Percentiles rank a stretch among this genome's conserved stretches.
phyloP scores from a whole-genome alignment of 306 rosid species.

The Rosa multiflora region DNA sequence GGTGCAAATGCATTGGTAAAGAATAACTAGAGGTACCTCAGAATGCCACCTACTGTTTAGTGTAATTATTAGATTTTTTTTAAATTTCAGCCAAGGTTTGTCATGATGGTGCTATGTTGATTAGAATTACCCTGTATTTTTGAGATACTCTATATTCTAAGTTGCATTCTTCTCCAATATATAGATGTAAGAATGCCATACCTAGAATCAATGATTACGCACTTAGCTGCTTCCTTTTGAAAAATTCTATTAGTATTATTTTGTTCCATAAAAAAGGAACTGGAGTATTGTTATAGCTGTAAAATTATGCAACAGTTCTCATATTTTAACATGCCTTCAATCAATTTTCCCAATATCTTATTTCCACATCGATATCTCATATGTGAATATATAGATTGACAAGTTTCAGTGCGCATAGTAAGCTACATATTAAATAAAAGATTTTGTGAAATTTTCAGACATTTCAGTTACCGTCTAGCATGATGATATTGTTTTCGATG shows the following conservation, averaged over 20 bases:
- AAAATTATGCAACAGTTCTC: background rate
- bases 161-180: slow-evolving; percentile 35
- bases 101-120: slow-evolving; percentile 15
- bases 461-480: background rate
- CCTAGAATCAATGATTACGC: slow-evolving; percentile 20
- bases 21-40: slow-evolving; percentile 35
- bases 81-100: slow-evolving; percentile 29
- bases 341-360: background rate
- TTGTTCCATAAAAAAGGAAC: background rate
- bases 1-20: slow-evolving; percentile 61
- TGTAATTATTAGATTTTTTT: slow-evolving; percentile 38
- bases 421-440: background rate
- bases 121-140: slow-evolving; percentile 31
- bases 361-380: background rate
- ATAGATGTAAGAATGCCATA: slow-evolving; percentile 22
- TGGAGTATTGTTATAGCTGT: slow-evolving; percentile 9
- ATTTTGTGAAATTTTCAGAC: background rate
- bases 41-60: slow-evolving; percentile 17
- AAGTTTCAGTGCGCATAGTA: background rate
- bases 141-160: slow-evolving; percentile 18
- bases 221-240: slow-evolving; percentile 6
- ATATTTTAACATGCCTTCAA: background rate
- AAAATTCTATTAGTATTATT: slow-evolving; percentile 3
- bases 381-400: background rate
- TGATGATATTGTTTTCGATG: background rate